Base-by-base conservation (phyloP, 2,329 filamentous ascomycete species). In the Emergomyces pasteurianus region DNA sequence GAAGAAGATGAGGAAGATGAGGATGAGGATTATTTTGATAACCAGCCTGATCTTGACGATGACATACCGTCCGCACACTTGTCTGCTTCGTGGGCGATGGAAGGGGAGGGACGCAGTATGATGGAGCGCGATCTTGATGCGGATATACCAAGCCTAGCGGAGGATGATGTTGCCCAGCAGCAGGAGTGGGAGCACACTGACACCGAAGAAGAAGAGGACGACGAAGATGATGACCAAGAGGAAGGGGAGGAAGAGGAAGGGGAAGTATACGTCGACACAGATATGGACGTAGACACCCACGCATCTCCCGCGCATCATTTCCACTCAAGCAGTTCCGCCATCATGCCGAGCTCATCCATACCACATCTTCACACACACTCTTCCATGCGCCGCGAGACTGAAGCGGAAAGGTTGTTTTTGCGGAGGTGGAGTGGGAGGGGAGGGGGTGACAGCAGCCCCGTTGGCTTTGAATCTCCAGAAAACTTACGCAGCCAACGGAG, bases 161-260 rank as follows among this genome's bases (percentile, higher is more conserved):
- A 74, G 42, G 66, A 70, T 47, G 70, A 63, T 6, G 68, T 63
- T 10, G 72, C 69, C 34, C 82, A 84, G 67, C 83, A 79, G 28
- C 79, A 75, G 31, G 82, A 83, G 66, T 90, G 90, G 75, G 87
- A 91, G 76, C 87, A 90, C 70, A 90, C 88, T 9, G 88, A 90
- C 73, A 87, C 86, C 1, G 87, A 80, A 9, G 85, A 86, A 58
- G 81, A 79, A 63, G 76, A 76, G 56, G 75, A 77, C 10, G 73
- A 77, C 9, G 72, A 74, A 61, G 52, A 74, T 38, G 71, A 71
- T 36, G 68, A 70, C 21, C 74, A 76, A 28, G 62, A 59, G n/a
- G 60, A 63, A 5, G 58, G 54, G 1, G 57, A 58, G 31, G 61
- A 64, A 8, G 43, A 61, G 47, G 61, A 58, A 6, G 57, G 57